Conservation (phyloP, 208 protist species). For the Trypanosoma avium region DNA sequence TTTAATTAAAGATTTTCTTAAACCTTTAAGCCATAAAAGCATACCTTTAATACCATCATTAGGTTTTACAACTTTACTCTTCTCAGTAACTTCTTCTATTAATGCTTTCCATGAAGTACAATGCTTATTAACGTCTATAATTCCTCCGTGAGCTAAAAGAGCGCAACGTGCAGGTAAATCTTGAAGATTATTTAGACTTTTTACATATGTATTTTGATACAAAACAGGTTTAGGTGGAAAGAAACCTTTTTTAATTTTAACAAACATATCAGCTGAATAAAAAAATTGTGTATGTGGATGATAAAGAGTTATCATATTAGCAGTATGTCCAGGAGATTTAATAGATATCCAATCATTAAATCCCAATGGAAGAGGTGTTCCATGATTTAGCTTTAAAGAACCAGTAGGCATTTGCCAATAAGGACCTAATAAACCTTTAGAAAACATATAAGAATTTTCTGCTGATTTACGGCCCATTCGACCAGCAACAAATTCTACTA, state of each 20-base stretch:
- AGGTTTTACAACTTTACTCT: background rate
- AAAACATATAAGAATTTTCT: slow-evolving; percentile 37
- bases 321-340: slow-evolving; percentile 52
- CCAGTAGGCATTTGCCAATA: slow-evolving; percentile 32
- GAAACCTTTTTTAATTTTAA: slow-evolving; percentile 37
- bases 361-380: slow-evolving; percentile 33
- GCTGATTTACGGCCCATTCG: slow-evolving; percentile 27
- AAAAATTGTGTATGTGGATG: slow-evolving; percentile 41
- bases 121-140: slow-evolving; percentile 33
- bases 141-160: slow-evolving; percentile 45
- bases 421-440: slow-evolving; percentile 32
- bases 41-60: too few species aligned
- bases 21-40: too few species aligned
- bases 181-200: slow-evolving; percentile 37
- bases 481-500: slow-evolving; percentile 29
- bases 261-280: slow-evolving; percentile 43
- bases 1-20: too few species aligned
- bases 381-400: slow-evolving; percentile 21
- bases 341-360: slow-evolving; percentile 51
- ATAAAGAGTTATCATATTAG: slow-evolving; percentile 55
- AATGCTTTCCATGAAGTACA: slow-evolving; percentile 40
- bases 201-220: slow-evolving; percentile 36
- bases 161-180: slow-evolving; percentile 34
- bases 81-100: slow-evolving; percentile 33
- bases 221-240: slow-evolving; percentile 39